Base-by-base conservation (phyloP, 2,329 filamentous ascomycete genomes). In the Aspergillus thermomutatus region DNA sequence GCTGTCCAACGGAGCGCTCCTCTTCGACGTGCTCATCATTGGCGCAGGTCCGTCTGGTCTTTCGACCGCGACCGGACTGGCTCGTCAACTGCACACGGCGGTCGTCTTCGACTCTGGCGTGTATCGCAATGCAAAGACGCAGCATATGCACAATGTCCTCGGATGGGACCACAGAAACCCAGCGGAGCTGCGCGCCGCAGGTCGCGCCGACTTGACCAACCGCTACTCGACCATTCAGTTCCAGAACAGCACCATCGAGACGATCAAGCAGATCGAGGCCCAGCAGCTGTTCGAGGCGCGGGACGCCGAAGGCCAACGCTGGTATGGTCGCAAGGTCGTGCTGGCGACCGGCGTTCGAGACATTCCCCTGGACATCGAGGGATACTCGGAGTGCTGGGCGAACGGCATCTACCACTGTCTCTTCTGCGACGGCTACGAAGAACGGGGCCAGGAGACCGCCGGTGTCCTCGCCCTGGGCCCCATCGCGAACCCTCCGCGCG, bases 361-460 rank as follows among this genome's bases (percentile, higher is more conserved):
- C 60, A 61, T 82, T 0, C 64, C 80, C 31, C 80, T 80, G 0
- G 73, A 79, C 14, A 79, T 86, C 2, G 64, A 75, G 2, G 84
- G 85, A 0, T 87, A 83, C 58, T 72, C 61, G 0, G 80, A 85
- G 43, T 81, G 80, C 54, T 87, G 83, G 83, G 80, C 74, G 8
- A 72, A 67, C 47, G 75, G 77, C 28, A 81, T 83, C 47, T 86
- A 82, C 60, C 83, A 86, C 62, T 87, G 83, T 61, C 75, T 86
- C 1, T 84, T 81, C 62, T 87, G 83, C 67, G 78, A 86, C 60
- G 84, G 84, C 4, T 86, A 77, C 65, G 84, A 87, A 59, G 81
- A 86, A 51, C 75, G 79, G 14, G 82, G 80, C 1, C 66, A 69
- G 2, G 63, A 71, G 0, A 78, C 79, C 0, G 53, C 40, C 11